phyloP scores from a whole-genome alignment of 2,329 filamentous ascomycete species.

The Ophiosphaerella korrae region DNA sequence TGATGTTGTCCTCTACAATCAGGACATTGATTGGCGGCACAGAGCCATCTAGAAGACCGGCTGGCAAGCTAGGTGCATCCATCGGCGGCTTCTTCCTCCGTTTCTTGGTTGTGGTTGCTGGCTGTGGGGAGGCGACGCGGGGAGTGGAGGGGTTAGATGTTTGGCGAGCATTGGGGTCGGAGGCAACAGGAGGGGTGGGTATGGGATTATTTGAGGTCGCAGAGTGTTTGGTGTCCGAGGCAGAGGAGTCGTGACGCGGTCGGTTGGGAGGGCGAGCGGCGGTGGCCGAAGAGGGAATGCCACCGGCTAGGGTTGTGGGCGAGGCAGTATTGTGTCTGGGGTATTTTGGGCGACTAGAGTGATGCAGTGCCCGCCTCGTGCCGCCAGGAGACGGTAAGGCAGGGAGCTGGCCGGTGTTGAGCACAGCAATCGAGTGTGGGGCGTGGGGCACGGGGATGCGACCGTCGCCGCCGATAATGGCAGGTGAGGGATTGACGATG shows the following conservation, averaged over 20 bases:
- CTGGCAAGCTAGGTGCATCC: slow-evolving; percentile 53
- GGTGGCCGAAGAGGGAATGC: slow-evolving; percentile 49
- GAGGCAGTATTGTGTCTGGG: slow-evolving; percentile 79
- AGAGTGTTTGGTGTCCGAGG: slow-evolving; percentile 51
- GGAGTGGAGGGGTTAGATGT: slow-evolving; percentile 55
- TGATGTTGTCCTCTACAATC: slow-evolving; percentile 98
- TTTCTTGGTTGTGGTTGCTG: slow-evolving; percentile 50
- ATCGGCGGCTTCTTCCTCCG: slow-evolving; percentile 51
- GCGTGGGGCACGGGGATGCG: slow-evolving; percentile 47
- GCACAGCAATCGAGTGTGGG: slow-evolving; percentile 72
- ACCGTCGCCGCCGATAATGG: slow-evolving; percentile 42
- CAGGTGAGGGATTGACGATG: slow-evolving; percentile 49
- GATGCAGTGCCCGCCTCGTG: slow-evolving; percentile 54
- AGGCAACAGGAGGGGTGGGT: slow-evolving; percentile 58
- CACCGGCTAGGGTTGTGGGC: slow-evolving; percentile 65
- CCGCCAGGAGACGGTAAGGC: slow-evolving; percentile 82
- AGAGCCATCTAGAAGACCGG: slow-evolving; percentile 71
- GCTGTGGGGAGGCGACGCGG: slow-evolving; percentile 56
- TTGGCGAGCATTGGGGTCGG: slow-evolving; percentile 49
- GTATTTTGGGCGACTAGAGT: slow-evolving; percentile 63
- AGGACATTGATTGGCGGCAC: slow-evolving; percentile 96
- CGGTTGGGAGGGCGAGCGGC: slow-evolving; percentile 31
- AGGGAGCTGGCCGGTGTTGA: slow-evolving; percentile 80
- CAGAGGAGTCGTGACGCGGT: slow-evolving; percentile 49
- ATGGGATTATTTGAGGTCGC: slow-evolving; percentile 56